Evolutionary conservation across 129 eudicot species (phyloP).

Genomic region (Pseudognaphalium luteoalbum): DNA sequence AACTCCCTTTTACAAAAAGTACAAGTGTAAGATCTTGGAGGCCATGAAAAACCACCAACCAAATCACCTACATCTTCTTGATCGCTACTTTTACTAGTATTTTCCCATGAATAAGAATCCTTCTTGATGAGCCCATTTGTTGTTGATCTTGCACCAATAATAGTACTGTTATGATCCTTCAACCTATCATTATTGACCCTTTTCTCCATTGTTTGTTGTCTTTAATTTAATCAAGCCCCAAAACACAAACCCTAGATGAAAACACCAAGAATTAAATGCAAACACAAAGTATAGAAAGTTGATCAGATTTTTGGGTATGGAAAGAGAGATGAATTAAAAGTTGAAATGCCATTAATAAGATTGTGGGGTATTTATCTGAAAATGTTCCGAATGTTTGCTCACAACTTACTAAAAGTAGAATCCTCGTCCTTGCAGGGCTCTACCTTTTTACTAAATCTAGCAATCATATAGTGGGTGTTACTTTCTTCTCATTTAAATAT

Average conservation of each 20-base stretch:
- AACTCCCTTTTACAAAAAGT: slow-evolving; percentile 71
- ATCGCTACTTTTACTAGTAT: neutral
- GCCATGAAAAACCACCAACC: slow-evolving; percentile 55
- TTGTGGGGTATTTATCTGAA: slow-evolving; percentile 50
- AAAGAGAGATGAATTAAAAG: slow-evolving; percentile 22
- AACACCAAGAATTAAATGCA: neutral
- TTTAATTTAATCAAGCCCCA: neutral
- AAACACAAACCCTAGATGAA: neutral
- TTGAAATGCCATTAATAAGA: slow-evolving; percentile 34
- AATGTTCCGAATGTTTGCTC: slow-evolving; percentile 58
- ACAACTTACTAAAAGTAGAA: slow-evolving; percentile 44
- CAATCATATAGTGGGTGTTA: slow-evolving; percentile 44
- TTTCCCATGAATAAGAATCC: slow-evolving; percentile 34
- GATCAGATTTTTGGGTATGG: slow-evolving; percentile 19
- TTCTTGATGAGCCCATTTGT: slow-evolving; percentile 3
- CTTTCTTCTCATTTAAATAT: slow-evolving; percentile 39
- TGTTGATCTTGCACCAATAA: slow-evolving; percentile 22
- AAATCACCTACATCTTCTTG: slow-evolving; percentile 30
- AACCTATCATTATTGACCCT: neutral
- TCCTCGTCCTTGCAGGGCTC: slow-evolving; percentile 52
- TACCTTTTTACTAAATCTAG: slow-evolving; percentile 50
- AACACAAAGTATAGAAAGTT: slow-evolving; percentile 7
- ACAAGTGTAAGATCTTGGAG: slow-evolving; percentile 70
- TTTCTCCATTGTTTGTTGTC: slow-evolving; percentile 21
- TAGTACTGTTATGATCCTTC: neutral